phyloP scores from a whole-genome alignment of 1,284 basidiomycete genomes.

The Cutaneotrichosporon sp. region DNA sequence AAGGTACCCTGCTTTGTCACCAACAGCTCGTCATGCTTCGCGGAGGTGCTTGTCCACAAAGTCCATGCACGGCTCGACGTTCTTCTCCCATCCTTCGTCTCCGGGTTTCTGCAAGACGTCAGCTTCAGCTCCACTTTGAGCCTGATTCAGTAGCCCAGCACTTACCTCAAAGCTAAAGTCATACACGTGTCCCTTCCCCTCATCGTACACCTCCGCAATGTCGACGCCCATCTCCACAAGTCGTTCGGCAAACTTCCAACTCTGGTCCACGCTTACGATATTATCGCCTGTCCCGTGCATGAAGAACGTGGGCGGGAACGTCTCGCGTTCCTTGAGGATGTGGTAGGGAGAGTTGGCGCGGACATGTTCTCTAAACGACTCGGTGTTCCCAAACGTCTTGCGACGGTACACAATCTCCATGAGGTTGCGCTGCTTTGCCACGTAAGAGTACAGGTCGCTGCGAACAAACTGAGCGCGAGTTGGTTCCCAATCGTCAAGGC shows the following conservation, averaged over 20 bases:
- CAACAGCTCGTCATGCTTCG: not conserved
- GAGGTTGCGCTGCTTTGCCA: slow-evolving; percentile 8
- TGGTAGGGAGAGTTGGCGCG: slow-evolving; percentile 14
- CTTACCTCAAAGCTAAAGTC: slow-evolving; percentile 27
- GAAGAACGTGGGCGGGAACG: slow-evolving; percentile 29
- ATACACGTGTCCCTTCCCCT: slow-evolving; percentile 23
- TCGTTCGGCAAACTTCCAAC: slow-evolving; percentile 14
- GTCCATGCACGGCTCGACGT: slow-evolving; percentile 21
- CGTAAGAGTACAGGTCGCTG: slow-evolving; percentile 13
- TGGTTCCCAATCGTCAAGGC: slow-evolving; percentile 9
- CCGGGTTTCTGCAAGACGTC: slow-evolving; percentile 18
- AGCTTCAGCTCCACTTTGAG: not conserved
- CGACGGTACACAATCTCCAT: slow-evolving; percentile 18
- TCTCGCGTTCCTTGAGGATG: slow-evolving; percentile 6
- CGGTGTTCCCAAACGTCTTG: slow-evolving; percentile 10
- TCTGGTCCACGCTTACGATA: slow-evolving; percentile 22
- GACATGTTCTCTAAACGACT: slow-evolving; percentile 10
- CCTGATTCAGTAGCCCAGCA: not conserved
- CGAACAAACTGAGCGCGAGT: not conserved
- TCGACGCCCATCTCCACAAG: slow-evolving; percentile 18
- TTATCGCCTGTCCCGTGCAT: slow-evolving; percentile 28
- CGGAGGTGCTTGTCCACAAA: slow-evolving; percentile 24
- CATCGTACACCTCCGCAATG: slow-evolving; percentile 15
- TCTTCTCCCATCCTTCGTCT: slow-evolving; percentile 25
- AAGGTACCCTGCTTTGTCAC: too few species aligned